phyloP scores from a whole-genome alignment of 2,329 filamentous ascomycete species.

The Alternaria postmessia region DNA sequence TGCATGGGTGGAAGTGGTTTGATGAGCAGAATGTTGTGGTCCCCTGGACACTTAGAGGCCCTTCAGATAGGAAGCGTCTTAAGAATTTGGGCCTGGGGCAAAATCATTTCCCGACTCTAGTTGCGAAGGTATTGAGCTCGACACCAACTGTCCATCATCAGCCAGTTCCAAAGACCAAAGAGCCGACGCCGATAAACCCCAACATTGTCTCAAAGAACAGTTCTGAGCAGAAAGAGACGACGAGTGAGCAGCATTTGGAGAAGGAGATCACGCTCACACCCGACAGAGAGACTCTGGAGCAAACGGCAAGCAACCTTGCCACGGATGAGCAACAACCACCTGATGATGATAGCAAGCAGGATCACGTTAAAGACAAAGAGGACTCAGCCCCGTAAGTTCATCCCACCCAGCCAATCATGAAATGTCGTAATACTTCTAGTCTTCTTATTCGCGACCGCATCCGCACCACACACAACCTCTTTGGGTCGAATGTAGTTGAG shows the following conservation, averaged over 20 bases:
- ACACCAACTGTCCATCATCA: neutral
- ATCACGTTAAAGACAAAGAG: neutral
- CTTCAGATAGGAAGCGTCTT: neutral
- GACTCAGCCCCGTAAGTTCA: neutral
- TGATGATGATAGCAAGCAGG: neutral
- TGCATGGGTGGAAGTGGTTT: neutral
- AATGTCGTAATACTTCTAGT: neutral
- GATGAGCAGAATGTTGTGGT: neutral
- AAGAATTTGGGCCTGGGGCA: neutral
- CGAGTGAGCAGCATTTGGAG: neutral
- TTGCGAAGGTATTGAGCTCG: neutral
- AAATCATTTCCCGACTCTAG: neutral
- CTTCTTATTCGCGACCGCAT: neutral
- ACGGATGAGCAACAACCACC: neutral
- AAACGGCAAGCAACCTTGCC: neutral
- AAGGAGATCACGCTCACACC: neutral
- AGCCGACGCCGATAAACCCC: neutral
- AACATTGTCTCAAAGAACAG: neutral
- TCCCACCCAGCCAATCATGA: neutral
- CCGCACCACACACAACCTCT: neutral
- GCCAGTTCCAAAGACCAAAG: neutral
- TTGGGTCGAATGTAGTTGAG: neutral
- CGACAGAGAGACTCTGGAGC: neutral
- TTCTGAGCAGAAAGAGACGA: neutral
- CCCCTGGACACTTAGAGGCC: neutral